Evolutionary conservation across 2,329 filamentous ascomycete genomes (phyloP).

Genomic region (Sporothrix curviconia): DNA sequence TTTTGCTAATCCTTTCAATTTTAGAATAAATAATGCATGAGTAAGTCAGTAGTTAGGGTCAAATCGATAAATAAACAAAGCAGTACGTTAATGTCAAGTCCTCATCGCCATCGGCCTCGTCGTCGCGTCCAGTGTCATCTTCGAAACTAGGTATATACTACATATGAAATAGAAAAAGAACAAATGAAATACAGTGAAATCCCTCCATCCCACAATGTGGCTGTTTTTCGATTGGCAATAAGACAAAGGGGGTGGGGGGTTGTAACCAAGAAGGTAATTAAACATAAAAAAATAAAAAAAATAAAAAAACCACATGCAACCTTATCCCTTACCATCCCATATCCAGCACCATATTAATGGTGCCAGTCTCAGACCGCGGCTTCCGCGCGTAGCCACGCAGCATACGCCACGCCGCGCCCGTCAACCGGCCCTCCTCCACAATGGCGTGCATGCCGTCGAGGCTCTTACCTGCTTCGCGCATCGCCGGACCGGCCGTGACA

Average conservation of each 20-base stretch:
- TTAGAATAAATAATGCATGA: not conserved
- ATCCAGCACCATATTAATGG: slow-evolving; percentile 31
- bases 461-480: slow-evolving; percentile 51
- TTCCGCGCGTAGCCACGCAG: slow-evolving; percentile 60
- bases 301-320: not conserved
- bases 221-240: too few relatives aligned
- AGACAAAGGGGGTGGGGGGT: too few relatives aligned
- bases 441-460: slow-evolving; percentile 55
- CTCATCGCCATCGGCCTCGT: not conserved
- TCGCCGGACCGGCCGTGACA: slow-evolving; percentile 43
- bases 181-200: not conserved
- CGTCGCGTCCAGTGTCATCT: not conserved
- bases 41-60: too few relatives aligned
- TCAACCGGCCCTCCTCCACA: slow-evolving; percentile 56
- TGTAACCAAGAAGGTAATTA: not conserved
- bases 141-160: slow-evolving; percentile 7
- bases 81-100: not conserved
- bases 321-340: not conserved
- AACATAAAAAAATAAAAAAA: not conserved
- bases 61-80: not conserved
- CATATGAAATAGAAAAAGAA: not conserved
- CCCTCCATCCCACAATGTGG: too few relatives aligned
- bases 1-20: too few relatives aligned
- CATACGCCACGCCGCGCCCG: slow-evolving; percentile 54
- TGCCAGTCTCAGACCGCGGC: slow-evolving; percentile 37